A percentile compares a stretch with the other conserved stretches of the same genome.
These are phyloP conservation scores for Fusarium odoratissimum DNA, from an alignment of 2,329 filamentous ascomycete genomes.

Conservation along the genomic window DNA sequence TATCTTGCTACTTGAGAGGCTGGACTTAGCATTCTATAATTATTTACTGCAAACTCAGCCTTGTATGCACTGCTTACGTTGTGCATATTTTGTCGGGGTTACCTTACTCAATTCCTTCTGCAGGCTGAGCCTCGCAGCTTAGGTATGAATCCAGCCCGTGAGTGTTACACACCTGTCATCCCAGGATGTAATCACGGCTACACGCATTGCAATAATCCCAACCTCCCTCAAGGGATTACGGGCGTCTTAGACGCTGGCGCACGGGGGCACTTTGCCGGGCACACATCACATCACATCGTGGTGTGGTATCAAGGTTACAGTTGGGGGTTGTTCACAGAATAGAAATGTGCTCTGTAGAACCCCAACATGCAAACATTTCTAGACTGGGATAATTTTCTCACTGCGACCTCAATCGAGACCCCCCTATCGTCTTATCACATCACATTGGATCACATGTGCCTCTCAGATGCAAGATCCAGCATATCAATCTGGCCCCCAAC, in stretches of 20 bases:
- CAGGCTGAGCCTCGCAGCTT: slow-evolving; percentile 30
- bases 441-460: slow-evolving; percentile 16
- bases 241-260: slow-evolving; percentile 24
- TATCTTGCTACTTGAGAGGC: neutral
- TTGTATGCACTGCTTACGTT: slow-evolving; percentile 26
- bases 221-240: slow-evolving; percentile 4
- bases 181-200: slow-evolving; percentile 1
- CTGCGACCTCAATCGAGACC: slow-evolving; percentile 22
- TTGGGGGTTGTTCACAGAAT: neutral
- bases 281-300: slow-evolving; percentile 6
- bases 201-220: slow-evolving; percentile 4
- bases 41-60: slow-evolving; percentile 5
- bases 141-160: slow-evolving; percentile 23
- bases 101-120: neutral
- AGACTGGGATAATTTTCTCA: neutral
- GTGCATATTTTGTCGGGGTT: neutral
- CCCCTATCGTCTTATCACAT: neutral
- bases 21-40: neutral
- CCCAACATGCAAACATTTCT: neutral
- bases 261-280: neutral
- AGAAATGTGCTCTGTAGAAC: neutral
- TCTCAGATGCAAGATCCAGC: slow-evolving; percentile 28
- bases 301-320: slow-evolving; percentile 11
- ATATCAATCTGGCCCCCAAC: slow-evolving; percentile 37
- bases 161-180: slow-evolving; percentile 28